These are phyloP conservation scores for Quercus phellos DNA, from an alignment of 331 rosid species.

Conservation along the genomic window DNA sequence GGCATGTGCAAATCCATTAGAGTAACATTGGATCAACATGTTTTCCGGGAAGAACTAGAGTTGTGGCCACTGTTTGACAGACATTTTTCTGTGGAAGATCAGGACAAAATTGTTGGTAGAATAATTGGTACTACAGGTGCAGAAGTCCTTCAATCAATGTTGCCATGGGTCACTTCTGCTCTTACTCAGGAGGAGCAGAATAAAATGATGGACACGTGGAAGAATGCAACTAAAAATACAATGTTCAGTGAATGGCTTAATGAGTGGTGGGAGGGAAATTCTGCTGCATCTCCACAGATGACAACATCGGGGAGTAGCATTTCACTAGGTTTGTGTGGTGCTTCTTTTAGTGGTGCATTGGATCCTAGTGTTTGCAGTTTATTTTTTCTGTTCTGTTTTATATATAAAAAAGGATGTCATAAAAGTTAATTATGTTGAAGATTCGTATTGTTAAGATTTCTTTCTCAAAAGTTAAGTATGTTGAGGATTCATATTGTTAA, in stretches of 20 bases:
- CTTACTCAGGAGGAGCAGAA: slow-evolving; percentile 49
- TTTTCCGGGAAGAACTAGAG: slow-evolving; percentile 48
- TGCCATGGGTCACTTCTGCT: slow-evolving; percentile 56
- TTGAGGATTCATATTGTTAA: slow-evolving; percentile 3
- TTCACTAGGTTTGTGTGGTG: slow-evolving; percentile 33
- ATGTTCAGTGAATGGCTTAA: slow-evolving; percentile 59
- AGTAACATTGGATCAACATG: slow-evolving; percentile 46
- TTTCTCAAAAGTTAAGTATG: not conserved
- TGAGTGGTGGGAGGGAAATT: slow-evolving; percentile 52
- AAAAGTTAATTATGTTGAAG: not conserved
- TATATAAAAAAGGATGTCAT: not conserved
- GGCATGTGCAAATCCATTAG: slow-evolving; percentile 52
- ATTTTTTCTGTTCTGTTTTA: not conserved
- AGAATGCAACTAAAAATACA: slow-evolving; percentile 50
- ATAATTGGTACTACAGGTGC: slow-evolving; percentile 60
- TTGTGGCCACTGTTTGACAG: slow-evolving; percentile 52
- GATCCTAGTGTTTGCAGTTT: not conserved
- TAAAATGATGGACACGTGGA: slow-evolving; percentile 54
- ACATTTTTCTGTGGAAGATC: slow-evolving; percentile 55
- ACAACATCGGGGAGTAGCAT: slow-evolving; percentile 15
- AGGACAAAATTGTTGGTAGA: slow-evolving; percentile 47
- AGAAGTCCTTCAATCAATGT: slow-evolving; percentile 54
- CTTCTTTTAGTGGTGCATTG: slow-evolving; percentile 4
- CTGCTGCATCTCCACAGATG: slow-evolving; percentile 22
- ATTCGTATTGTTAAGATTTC: not conserved